Percentiles rank a stretch among this genome's conserved stretches.
Evolutionary conservation across 2,329 filamentous ascomycete genomes (phyloP).

Genomic region (Talaromyces verruculosus): DNA sequence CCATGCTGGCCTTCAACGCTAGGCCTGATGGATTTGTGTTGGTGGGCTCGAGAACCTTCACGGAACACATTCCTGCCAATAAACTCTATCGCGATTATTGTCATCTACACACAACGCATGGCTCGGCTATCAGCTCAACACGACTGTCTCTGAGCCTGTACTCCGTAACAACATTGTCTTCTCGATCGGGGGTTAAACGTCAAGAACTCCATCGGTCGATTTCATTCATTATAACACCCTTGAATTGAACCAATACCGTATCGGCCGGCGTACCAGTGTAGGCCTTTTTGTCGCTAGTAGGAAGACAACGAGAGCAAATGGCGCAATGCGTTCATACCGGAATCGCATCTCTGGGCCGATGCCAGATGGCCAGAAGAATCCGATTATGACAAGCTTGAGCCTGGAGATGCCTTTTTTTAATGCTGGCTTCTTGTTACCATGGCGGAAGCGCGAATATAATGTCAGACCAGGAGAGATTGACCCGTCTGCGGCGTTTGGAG

Average conservation of each 20-base stretch:
- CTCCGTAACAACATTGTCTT: slow-evolving; percentile 13
- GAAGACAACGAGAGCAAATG: neutral
- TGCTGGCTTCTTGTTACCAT: no score
- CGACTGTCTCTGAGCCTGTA: neutral
- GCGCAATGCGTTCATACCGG: no score
- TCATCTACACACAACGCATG: neutral
- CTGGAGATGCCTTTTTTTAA: no score
- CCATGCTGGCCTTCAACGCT: no score
- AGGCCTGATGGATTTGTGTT: neutral
- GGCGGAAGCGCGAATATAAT: no score
- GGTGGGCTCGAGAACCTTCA: slow-evolving; percentile 4
- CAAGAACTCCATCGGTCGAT: neutral
- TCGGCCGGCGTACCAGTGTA: neutral
- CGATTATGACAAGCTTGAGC: no score
- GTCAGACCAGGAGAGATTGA: no score
- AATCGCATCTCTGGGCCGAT: no score
- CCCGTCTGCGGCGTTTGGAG: no score
- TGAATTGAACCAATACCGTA: neutral
- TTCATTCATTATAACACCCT: slow-evolving; percentile 1
- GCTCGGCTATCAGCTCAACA: neutral
- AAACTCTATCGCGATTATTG: neutral
- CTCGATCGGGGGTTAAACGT: neutral
- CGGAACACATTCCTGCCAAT: neutral
- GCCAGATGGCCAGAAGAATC: no score
- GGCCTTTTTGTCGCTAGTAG: neutral